Evolutionary conservation across 768 basidiomycete genomes (phyloP), one percentile per base, ranked within the genome.

Genomic region (Daedaleopsis nitida): DNA sequence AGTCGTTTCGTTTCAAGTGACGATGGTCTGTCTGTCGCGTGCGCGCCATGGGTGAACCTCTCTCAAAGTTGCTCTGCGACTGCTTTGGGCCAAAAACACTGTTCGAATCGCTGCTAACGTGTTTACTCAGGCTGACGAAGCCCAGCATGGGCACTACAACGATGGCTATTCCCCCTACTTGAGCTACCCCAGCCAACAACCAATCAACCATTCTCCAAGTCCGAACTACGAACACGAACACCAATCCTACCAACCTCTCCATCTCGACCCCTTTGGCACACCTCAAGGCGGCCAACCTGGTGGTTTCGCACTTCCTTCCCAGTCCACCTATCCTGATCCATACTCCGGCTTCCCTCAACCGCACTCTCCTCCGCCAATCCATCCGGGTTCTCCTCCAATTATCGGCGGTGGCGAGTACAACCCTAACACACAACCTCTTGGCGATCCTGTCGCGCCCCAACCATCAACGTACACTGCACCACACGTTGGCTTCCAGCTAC

Each of bases 81-180:
- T 32, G 27, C 27, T 13, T 13, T 2, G 39, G 39, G 39, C 39
- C 39, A 3, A 13, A 42, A 10, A 12, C 10, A 17, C 11, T 17
- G 11, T 42, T 11, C 39, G 13, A 42, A 12, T 42, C 3, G 17
- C 17, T 42, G 13, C 23, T 23, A 24, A n/a, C 5, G 13, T 49
- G 23, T 35, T 39, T 39, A 34, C 4, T 32, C 56, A 89, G 85
- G 81, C 84, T 5, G 86, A 90, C 71, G 86, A 89, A 72, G 83
- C 78, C 14, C 87, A 87, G 64, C 80, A 75, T 17, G 73, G 82
- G 32, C 82, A 81, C 58, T 88, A 89, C 73, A 87, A 88, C 68
- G 88, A 91, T 60, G 86, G 87, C 0, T 86, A 86, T 71, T 77
- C 75, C 62, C 80, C 83, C 9, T 84, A 87, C 63, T 67, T 74